A percentile compares a stretch with the other conserved stretches of the same genome.
Conservation (phyloP, 1,284 basidiomycete genomes). For the Malassezia yamatoensis region DNA sequence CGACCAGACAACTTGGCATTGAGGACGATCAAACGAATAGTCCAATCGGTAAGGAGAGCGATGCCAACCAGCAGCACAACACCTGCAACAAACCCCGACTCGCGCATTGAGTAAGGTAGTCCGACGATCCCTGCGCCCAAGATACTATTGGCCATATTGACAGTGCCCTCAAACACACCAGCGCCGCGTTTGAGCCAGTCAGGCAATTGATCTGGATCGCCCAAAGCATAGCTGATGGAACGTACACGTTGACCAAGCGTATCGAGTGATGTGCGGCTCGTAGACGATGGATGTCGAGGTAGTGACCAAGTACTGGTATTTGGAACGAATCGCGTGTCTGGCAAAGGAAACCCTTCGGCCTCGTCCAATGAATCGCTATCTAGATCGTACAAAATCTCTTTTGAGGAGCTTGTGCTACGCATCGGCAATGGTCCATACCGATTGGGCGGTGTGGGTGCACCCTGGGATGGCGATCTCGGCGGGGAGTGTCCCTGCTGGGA, state of each 20-base stretch:
- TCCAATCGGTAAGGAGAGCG: slow-evolving; percentile 88
- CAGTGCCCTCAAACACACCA: slow-evolving; percentile 69
- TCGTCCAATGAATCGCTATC: slow-evolving; percentile 44
- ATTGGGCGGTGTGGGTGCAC: no score
- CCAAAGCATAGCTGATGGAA: slow-evolving; percentile 23
- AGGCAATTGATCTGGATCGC: slow-evolving; percentile 49
- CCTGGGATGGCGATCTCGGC: no score
- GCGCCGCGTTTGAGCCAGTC: slow-evolving; percentile 56
- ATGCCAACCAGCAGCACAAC: slow-evolving; percentile 68
- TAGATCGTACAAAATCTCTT: slow-evolving; percentile 48
- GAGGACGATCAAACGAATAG: slow-evolving; percentile 77
- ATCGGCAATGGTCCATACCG: slow-evolving; percentile 16
- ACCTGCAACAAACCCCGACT: slow-evolving; percentile 84
- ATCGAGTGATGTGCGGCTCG: slow-evolving; percentile 25
- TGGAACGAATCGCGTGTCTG: slow-evolving; percentile 9
- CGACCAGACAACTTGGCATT: slow-evolving; percentile 92
- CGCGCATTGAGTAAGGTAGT: slow-evolving; percentile 79
- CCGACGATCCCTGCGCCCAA: slow-evolving; percentile 67
- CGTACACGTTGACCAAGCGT: slow-evolving; percentile 32
- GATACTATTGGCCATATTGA: slow-evolving; percentile 94
- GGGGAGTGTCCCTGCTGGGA: no score
- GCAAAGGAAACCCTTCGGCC: slow-evolving; percentile 7
- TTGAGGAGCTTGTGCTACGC: slow-evolving; percentile 35
- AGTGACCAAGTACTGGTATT: slow-evolving; percentile 1
- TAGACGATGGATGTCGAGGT: slow-evolving; percentile 18